Evolutionary conservation across 1,139 yeast genomes (phyloP).

Genomic region (Suzukiozyma palmioleophila): DNA sequence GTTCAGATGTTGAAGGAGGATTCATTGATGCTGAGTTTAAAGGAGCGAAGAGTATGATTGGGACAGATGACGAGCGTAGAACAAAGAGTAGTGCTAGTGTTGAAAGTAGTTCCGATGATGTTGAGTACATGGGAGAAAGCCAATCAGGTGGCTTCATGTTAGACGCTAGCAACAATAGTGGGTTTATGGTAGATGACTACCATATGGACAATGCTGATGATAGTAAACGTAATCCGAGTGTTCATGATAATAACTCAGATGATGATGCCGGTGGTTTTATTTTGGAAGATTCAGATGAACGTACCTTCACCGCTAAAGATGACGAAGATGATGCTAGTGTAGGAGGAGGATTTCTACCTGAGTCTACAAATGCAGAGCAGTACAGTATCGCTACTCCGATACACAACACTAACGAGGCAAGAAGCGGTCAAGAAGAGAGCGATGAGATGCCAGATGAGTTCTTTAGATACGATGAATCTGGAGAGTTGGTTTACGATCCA

Average conservation of each 20-base stretch:
- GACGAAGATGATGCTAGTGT: neutral
- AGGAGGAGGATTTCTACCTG: constrained; percentile 1
- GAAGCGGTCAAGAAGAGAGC: neutral
- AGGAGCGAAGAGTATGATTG: neutral
- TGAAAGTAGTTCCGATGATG: neutral
- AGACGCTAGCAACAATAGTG: constrained; percentile 6
- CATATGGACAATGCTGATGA: constrained; percentile 4
- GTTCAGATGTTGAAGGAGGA: constrained; percentile 1
- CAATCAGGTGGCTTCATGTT: constrained; percentile 14
- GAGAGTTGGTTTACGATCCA: constrained; percentile 21
- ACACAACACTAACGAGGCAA: neutral
- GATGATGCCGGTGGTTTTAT: constrained; percentile 13
- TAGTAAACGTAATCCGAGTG: too few relatives aligned
- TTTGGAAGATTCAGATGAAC: neutral
- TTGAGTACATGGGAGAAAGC: neutral
- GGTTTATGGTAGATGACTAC: constrained; percentile 7
- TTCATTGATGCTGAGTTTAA: neutral
- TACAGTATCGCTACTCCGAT: too few relatives aligned
- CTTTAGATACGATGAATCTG: constrained; percentile 15
- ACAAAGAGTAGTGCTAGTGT: constrained; percentile 2
- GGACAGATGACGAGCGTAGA: too few relatives aligned
- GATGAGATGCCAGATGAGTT: constrained; percentile 12
- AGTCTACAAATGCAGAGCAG: constrained; percentile 7
- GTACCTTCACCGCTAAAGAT: neutral
- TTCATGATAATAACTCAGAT: neutral